These are phyloP conservation scores for Boletus austroedulis DNA, from an alignment of 1,284 basidiomycete genomes.

Conservation along the genomic window DNA sequence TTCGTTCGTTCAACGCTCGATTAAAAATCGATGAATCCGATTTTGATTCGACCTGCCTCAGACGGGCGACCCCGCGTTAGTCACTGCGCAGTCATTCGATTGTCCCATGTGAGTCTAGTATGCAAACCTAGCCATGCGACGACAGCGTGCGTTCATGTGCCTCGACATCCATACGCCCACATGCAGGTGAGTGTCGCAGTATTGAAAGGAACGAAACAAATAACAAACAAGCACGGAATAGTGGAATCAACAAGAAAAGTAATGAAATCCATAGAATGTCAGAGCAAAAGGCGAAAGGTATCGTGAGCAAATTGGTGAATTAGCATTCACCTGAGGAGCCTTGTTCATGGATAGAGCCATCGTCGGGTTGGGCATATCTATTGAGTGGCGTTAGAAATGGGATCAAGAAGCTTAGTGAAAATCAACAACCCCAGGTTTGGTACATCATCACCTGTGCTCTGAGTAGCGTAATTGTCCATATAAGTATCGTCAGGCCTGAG, in stretches of 20 bases:
- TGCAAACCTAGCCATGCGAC: constrained; percentile 17
- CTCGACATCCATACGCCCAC: constrained; percentile 8
- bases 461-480: constrained; percentile 5
- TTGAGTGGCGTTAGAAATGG: constrained; percentile 16
- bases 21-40: constrained; percentile 4
- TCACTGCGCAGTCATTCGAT: constrained; percentile 13
- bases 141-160: constrained; percentile 27
- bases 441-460: not conserved
- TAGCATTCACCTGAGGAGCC: constrained; percentile 14
- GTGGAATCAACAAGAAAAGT: constrained; percentile 4
- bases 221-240: constrained; percentile 1
- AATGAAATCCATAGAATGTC: constrained; percentile 7
- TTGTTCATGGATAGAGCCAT: constrained; percentile 3
- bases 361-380: constrained; percentile 14
- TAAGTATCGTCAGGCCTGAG: constrained; percentile 8
- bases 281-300: not conserved
- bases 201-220: constrained; percentile 3
- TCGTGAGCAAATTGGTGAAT: not conserved
- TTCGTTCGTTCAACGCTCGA: not conserved
- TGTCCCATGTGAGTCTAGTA: constrained; percentile 7
- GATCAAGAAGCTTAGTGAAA: constrained; percentile 11
- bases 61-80: constrained; percentile 14
- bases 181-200: not conserved
- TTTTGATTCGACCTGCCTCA: constrained; percentile 18
- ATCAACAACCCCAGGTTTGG: constrained; percentile 17